Conservation (phyloP, 2,329 filamentous ascomycete genomes). For the Diaporthe aspalathi region DNA sequence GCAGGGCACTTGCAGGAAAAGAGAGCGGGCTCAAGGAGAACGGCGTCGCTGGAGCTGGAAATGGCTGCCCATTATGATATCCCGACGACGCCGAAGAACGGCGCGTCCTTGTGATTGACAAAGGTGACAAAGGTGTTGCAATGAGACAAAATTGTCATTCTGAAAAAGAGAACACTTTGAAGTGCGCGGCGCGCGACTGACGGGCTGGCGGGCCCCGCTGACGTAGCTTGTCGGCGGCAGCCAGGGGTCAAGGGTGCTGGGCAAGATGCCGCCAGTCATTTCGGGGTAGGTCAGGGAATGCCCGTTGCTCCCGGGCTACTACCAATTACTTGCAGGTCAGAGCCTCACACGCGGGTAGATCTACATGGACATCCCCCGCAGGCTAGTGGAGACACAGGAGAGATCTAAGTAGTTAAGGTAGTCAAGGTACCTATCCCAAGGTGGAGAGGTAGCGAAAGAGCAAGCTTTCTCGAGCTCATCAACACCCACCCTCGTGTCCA, state of each 20-base stretch:
- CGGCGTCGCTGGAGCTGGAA: slow-evolving; percentile 18
- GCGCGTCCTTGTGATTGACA: slow-evolving; percentile 33
- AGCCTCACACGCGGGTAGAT: too few species aligned
- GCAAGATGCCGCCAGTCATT: neutral
- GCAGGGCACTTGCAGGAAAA: neutral
- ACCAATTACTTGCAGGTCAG: neutral
- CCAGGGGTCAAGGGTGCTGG: slow-evolving; percentile 15
- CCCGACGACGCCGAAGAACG: slow-evolving; percentile 34
- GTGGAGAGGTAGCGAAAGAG: too few species aligned
- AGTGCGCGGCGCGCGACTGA: neutral
- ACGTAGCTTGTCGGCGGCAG: slow-evolving; percentile 4
- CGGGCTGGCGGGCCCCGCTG: slow-evolving; percentile 4
- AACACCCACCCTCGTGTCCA: slow-evolving; percentile 30
- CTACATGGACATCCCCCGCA: neutral
- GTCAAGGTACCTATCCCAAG: too few species aligned
- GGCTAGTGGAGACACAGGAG: too few species aligned
- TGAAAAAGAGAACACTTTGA: too few species aligned
- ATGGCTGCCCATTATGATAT: slow-evolving; percentile 37
- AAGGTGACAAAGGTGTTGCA: slow-evolving; percentile 15
- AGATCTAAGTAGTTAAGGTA: too few species aligned
- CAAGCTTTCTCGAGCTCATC: neutral
- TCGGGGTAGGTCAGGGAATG: neutral
- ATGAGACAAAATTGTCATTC: slow-evolving; percentile 24
- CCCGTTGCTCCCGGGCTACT: neutral
- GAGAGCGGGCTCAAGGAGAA: slow-evolving; percentile 24